Evolutionary conservation across 225 moss, liverwort and hornwort genomes (phyloP), one percentile per base, ranked within the genome.

Genomic region (Marchantia paleacea): DNA sequence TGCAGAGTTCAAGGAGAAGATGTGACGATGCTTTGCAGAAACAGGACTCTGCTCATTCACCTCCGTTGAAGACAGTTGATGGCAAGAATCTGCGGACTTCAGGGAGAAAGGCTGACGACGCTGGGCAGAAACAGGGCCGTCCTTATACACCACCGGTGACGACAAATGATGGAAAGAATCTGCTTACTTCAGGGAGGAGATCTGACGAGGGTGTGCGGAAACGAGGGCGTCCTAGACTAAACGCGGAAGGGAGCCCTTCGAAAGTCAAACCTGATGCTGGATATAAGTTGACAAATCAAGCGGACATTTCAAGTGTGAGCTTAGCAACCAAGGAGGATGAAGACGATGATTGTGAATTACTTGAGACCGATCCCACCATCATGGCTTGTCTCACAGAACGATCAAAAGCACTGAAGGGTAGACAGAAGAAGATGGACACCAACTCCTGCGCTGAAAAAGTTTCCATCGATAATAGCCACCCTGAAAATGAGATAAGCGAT

Each of bases 31-130:
- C 39, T 39, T 39, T 39, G 5, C 39, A 39, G 39, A 39, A 39
- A 2, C 39, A 39, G 39, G 39, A 39, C 39, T 39, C 39, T 39
- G 39, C 39, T 5, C 5, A 39, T 39, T 39, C 39, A 8, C 20
- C 19, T 19, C 24, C 52, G 6, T 1, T 29, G 29, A 75, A 19
- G 10, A 18, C 15, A 8, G 39, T 47, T 51, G 10, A 50, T 72
- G 72, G 51, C 50, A 72, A n/a, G n/a, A 72, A 72, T n/a, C 51
- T 51, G 10, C 72, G 12, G 51, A 72, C 22, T n/a, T 72, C 51
- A 25, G 24, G 55, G 7, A 73, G 73, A 19, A 19, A 2, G 52
- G 26, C 26, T 74, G 28, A 55, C 16, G 55, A 74, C 15, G 26
- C 18, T 54, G 26, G 9, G 15, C 6, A 8, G 74, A 55, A 28